phyloP scores from a whole-genome alignment of 805 yeast genomes.

The Teunomyces cretensis region DNA sequence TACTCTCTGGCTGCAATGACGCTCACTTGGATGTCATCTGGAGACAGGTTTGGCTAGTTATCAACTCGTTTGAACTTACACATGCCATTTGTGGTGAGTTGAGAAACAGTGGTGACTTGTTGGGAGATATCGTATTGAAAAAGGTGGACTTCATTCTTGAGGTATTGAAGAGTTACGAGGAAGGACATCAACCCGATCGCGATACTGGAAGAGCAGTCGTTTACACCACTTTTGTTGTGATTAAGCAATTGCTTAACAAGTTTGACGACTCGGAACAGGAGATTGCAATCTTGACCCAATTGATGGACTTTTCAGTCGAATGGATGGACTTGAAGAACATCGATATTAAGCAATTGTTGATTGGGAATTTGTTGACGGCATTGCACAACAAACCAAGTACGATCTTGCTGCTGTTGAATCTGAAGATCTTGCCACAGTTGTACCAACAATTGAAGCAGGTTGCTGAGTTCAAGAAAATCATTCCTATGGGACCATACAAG shows the following conservation, averaged over 20 bases:
- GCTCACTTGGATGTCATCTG: constrained; percentile 25
- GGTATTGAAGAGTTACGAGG: constrained; percentile 11
- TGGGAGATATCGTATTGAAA: constrained; percentile 24
- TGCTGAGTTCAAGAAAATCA: constrained; percentile 57
- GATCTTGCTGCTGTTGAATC: constrained; percentile 45
- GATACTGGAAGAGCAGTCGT: constrained; percentile 12
- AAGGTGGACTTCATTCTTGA: constrained; percentile 14
- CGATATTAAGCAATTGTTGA: constrained; percentile 58
- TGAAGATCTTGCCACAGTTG: constrained; percentile 47
- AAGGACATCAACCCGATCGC: neutral
- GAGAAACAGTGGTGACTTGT: constrained; percentile 36
- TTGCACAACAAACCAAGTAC: constrained; percentile 54
- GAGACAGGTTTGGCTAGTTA: constrained; percentile 19
- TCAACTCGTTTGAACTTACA: constrained; percentile 16
- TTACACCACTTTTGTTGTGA: constrained; percentile 33
- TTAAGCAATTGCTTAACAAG: constrained; percentile 29
- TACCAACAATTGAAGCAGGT: constrained; percentile 55
- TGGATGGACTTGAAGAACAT: constrained; percentile 37
- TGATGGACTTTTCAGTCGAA: constrained; percentile 16
- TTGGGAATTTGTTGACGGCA: constrained; percentile 58
- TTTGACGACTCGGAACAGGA: constrained; percentile 11
- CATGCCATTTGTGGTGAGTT: constrained; percentile 23
- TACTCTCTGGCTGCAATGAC: constrained; percentile 10
- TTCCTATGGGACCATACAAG: constrained; percentile 86
- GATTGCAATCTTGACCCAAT: constrained; percentile 12